Evolutionary conservation across 371 early-diverging fungal species (phyloP).

Genomic region (Nematocida displodere): DNA sequence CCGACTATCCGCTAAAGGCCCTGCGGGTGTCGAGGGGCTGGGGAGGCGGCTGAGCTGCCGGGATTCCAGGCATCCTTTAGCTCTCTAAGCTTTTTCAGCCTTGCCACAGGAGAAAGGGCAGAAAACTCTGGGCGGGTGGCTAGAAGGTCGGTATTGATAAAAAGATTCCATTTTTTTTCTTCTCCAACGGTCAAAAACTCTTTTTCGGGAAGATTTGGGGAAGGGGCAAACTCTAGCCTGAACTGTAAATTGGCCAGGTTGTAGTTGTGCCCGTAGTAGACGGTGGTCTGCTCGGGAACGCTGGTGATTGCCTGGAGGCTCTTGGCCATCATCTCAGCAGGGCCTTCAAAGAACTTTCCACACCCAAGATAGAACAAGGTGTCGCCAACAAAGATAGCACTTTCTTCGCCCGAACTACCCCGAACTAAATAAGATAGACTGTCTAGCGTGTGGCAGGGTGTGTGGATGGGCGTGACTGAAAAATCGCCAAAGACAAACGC

Average conservation of each 20-base stretch:
- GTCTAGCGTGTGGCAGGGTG: constrained; percentile 63
- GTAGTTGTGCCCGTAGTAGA: constrained; percentile 66
- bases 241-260: constrained; percentile 53
- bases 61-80: constrained; percentile 14
- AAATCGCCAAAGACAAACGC: constrained; percentile 5
- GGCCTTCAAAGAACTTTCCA: constrained; percentile 64
- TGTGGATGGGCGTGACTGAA: constrained; percentile 49
- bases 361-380: constrained; percentile 64
- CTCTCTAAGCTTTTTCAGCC: not conserved
- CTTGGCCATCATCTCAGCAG: constrained; percentile 54
- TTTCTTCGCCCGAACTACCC: not conserved
- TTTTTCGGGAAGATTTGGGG: constrained; percentile 15
- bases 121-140: not conserved
- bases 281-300: constrained; percentile 26
- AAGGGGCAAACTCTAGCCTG: constrained; percentile 1
- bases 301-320: constrained; percentile 38
- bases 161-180: constrained; percentile 56
- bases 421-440: constrained; percentile 52
- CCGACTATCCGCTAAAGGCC: not conserved
- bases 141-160: constrained; percentile 37
- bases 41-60: too few species aligned
- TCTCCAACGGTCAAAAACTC: constrained; percentile 52
- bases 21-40: too few species aligned
- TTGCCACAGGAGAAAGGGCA: not conserved
- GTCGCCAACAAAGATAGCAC: constrained; percentile 60